Percentiles rank a stretch among this genome's conserved stretches.
These are phyloP conservation scores for Chimonanthus praecox DNA, from an alignment of 164 flowering plant species.

Conservation along the genomic window DNA sequence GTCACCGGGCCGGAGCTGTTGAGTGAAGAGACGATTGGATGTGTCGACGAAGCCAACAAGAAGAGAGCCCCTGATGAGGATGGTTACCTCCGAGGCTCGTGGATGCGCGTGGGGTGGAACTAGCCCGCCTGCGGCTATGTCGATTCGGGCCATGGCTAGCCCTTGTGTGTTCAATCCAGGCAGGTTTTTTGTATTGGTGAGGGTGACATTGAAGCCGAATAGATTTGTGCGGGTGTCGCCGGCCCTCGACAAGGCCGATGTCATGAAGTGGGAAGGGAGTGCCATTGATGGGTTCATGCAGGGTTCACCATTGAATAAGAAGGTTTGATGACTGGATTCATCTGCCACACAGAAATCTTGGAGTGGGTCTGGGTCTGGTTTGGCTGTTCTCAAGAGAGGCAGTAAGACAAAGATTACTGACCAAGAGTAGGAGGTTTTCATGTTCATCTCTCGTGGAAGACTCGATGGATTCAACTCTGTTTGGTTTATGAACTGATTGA, in stretches of 20 bases:
- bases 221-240: conserved; percentile 34
- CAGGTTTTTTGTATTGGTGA: conserved; percentile 35
- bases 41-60: conserved; percentile 63
- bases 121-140: conserved; percentile 34
- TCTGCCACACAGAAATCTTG: conserved; percentile 38
- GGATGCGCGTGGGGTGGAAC: conserved; percentile 73
- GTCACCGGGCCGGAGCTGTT: conserved; percentile 42
- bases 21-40: conserved; percentile 31
- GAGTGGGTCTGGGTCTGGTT: conserved; percentile 60
- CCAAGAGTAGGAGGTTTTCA: background rate
- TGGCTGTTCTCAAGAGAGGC: conserved; percentile 11
- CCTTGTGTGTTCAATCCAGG: conserved; percentile 74
- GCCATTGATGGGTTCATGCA: conserved; percentile 49
- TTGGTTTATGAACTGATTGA: no score
- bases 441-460: background rate
- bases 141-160: conserved; percentile 52
- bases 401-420: conserved; percentile 2
- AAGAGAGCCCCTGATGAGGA: conserved; percentile 26
- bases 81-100: conserved; percentile 64
- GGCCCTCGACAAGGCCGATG: conserved; percentile 45
- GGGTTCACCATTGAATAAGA: conserved; percentile 43
- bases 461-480: no score
- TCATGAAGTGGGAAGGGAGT: conserved; percentile 34
- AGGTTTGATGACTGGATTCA: background rate
- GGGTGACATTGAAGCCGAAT: conserved; percentile 51